Conservation (phyloP, 495 filamentous ascomycete genomes). For the Melanomma pulvis-pyrius region DNA sequence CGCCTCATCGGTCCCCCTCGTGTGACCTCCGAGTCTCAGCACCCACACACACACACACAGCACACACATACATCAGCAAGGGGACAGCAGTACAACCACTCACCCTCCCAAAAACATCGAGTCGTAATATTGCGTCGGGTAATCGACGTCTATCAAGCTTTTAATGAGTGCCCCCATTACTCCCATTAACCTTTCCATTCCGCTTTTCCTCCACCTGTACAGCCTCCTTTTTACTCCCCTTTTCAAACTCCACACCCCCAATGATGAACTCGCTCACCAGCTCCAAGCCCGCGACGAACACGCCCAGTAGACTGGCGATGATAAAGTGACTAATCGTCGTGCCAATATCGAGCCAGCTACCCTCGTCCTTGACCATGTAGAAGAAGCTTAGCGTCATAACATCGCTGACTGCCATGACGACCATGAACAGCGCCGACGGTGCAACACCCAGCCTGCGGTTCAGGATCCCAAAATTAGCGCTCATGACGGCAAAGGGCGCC, state of each 20-base stretch:
- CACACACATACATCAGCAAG: not conserved
- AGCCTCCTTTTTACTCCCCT: not conserved
- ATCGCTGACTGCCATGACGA: conserved; percentile 90
- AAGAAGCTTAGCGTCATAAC: conserved; percentile 96
- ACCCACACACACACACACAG: conserved; percentile 7
- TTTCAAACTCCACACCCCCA: conserved; percentile 71
- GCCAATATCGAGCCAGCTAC: conserved; percentile 96
- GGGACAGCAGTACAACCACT: no score
- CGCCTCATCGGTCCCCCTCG: conserved; percentile 9
- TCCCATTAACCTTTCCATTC: conserved; percentile 13
- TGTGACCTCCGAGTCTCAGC: conserved; percentile 16
- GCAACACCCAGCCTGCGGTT: conserved; percentile 82
- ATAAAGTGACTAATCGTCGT: conserved; percentile 92
- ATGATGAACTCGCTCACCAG: conserved; percentile 82
- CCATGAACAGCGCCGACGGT: conserved; percentile 86
- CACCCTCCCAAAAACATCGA: no score
- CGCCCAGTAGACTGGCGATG: conserved; percentile 84
- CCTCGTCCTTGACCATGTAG: conserved; percentile 93
- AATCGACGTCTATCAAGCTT: not conserved
- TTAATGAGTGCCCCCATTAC: not conserved
- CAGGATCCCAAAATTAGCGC: conserved; percentile 90
- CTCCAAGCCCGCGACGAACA: conserved; percentile 90
- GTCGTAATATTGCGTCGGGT: not conserved
- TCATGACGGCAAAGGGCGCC: conserved; percentile 92
- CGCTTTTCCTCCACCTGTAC: not conserved